Evolutionary conservation across 2,329 filamentous ascomycete genomes (phyloP).

Genomic region (Sphaerulina musiva): DNA sequence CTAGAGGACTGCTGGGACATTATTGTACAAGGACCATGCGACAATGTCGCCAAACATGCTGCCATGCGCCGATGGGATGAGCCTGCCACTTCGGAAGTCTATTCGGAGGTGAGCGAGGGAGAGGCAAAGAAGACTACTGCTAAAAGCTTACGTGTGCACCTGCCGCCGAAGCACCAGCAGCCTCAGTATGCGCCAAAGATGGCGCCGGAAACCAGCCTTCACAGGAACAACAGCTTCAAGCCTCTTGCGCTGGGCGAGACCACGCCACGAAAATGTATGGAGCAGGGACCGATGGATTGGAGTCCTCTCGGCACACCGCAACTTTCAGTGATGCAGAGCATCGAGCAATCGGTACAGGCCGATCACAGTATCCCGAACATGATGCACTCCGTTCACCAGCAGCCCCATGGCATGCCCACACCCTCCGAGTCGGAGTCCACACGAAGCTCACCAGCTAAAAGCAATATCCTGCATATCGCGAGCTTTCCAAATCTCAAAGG

Average conservation of each 20-base stretch:
- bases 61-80: slow-evolving; percentile 56
- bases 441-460: slow-evolving; percentile 24
- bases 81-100: slow-evolving; percentile 32
- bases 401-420: slow-evolving; percentile 26
- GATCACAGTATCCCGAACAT: slow-evolving; percentile 24
- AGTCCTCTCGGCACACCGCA: slow-evolving; percentile 18
- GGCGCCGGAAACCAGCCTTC: slow-evolving; percentile 18
- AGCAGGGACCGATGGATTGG: slow-evolving; percentile 16
- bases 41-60: slow-evolving; percentile 73
- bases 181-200: slow-evolving; percentile 16
- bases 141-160: slow-evolving; percentile 26
- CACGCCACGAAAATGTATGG: slow-evolving; percentile 19
- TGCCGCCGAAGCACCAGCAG: slow-evolving; percentile 10
- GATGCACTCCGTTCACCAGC: background rate
- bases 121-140: slow-evolving; percentile 38
- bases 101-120: slow-evolving; percentile 42
- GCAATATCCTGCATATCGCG: slow-evolving; percentile 8
- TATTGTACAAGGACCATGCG: slow-evolving; percentile 78
- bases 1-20: slow-evolving; percentile 92
- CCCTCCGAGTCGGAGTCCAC: slow-evolving; percentile 31
- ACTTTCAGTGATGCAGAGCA: slow-evolving; percentile 22
- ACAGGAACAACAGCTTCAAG: slow-evolving; percentile 31
- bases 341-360: slow-evolving; percentile 19
- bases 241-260: slow-evolving; percentile 21
- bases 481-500: slow-evolving; percentile 18